These are phyloP conservation scores for Mallotus nudiflorus DNA, from an alignment of 345 rosid species.

Conservation along the genomic window DNA sequence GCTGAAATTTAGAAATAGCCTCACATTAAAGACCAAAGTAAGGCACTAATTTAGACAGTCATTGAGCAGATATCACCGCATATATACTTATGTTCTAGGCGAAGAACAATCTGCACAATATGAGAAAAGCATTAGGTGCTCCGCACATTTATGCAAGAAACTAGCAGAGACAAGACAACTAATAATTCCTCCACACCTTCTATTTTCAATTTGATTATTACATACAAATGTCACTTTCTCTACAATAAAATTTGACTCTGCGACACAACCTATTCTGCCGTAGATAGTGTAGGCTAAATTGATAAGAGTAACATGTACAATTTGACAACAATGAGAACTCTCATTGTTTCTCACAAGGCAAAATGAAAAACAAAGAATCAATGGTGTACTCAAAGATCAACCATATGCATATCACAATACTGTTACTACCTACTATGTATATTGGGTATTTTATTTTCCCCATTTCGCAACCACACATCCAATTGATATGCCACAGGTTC, in stretches of 20 bases:
- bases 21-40: no score
- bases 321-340: background rate
- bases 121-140: no score
- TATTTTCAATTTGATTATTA: no score
- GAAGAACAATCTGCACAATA: no score
- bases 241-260: background rate
- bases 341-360: constrained; percentile 11
- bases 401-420: background rate
- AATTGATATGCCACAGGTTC: constrained; percentile 29
- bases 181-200: no score
- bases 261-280: background rate
- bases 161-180: no score
- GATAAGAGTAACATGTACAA: background rate
- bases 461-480: constrained; percentile 22
- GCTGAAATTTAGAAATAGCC: no score
- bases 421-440: constrained; percentile 12
- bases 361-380: constrained; percentile 1
- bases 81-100: no score
- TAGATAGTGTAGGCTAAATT: background rate
- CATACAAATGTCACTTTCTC: no score
- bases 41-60: no score
- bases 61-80: no score
- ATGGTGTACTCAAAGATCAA: background rate
- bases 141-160: no score
- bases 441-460: constrained; percentile 29